Evolutionary conservation across 805 yeast species (phyloP).

Genomic region (Cyberlindnera euphorbiiphila): DNA sequence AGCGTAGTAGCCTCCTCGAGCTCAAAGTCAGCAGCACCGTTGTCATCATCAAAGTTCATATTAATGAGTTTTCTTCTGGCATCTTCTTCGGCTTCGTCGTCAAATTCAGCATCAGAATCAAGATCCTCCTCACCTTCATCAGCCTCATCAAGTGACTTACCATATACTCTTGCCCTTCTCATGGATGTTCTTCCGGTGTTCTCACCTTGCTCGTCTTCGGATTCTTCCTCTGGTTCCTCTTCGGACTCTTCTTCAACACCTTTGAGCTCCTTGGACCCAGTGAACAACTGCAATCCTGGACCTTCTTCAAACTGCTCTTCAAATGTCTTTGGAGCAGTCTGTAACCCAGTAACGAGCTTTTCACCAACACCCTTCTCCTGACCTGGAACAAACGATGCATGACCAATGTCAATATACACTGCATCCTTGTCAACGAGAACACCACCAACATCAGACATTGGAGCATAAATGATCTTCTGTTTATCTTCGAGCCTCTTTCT

Average conservation of each 20-base stretch:
- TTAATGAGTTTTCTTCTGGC: slow-evolving; percentile 42
- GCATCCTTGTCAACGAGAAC: slow-evolving; percentile 96
- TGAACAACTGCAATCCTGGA: slow-evolving; percentile 73
- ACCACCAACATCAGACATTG: slow-evolving; percentile 99
- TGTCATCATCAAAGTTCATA: slow-evolving; percentile 39
- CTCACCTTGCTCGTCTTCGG: slow-evolving; percentile 29
- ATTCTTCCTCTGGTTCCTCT: slow-evolving; percentile 34
- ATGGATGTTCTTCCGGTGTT: slow-evolving; percentile 61
- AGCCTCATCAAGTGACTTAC: slow-evolving; percentile 44
- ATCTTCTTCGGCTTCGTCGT: slow-evolving; percentile 37
- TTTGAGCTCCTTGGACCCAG: slow-evolving; percentile 51
- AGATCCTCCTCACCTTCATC: slow-evolving; percentile 42
- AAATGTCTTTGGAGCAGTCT: slow-evolving; percentile 59
- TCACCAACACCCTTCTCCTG: slow-evolving; percentile 82
- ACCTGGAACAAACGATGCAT: slow-evolving; percentile 54
- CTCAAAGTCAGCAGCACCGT: slow-evolving; percentile 32
- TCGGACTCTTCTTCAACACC: slow-evolving; percentile 41
- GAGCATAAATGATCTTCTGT: slow-evolving; percentile 93
- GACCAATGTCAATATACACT: slow-evolving; percentile 72
- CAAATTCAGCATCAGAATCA: slow-evolving; percentile 41
- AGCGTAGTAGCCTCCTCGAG: slow-evolving; percentile 53
- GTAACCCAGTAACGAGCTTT: slow-evolving; percentile 75
- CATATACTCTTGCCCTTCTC: slow-evolving; percentile 60
- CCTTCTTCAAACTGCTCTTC: slow-evolving; percentile 55
- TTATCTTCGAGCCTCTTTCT: slow-evolving; percentile 91